Evolutionary conservation across 2,329 filamentous ascomycete genomes (phyloP).

Genomic region (Pseudocercospora musae): DNA sequence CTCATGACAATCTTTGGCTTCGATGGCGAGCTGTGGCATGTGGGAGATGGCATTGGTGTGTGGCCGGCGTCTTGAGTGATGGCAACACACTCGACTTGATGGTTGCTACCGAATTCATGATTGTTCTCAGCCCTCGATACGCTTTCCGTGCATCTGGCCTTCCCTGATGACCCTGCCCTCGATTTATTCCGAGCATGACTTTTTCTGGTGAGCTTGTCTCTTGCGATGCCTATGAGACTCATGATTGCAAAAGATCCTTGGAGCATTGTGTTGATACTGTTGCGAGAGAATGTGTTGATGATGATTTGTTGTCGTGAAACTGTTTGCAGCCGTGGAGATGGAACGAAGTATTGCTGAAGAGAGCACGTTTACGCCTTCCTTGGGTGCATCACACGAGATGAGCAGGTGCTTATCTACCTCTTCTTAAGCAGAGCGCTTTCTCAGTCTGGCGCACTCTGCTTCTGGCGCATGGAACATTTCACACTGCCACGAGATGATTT

Average conservation of each 20-base stretch:
- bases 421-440: neutral
- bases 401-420: neutral
- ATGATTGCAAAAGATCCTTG: neutral
- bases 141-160: neutral
- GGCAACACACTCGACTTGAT: neutral
- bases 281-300: neutral
- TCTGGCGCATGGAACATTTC: neutral
- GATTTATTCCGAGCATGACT: neutral
- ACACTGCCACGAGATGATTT: neutral
- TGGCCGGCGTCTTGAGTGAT: neutral
- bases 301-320: neutral
- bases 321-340: neutral
- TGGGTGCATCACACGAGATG: neutral
- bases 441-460: neutral
- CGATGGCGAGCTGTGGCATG: neutral
- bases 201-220: neutral
- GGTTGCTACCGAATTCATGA: neutral
- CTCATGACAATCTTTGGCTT: neutral
- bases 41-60: neutral
- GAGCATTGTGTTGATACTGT: neutral
- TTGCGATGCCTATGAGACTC: neutral
- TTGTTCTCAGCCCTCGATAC: neutral
- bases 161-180: neutral
- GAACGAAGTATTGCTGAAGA: neutral
- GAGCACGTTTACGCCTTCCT: neutral